These are phyloP conservation scores for Lycium ferocissimum DNA, from an alignment of 257 asterid genomes.

Conservation along the genomic window DNA sequence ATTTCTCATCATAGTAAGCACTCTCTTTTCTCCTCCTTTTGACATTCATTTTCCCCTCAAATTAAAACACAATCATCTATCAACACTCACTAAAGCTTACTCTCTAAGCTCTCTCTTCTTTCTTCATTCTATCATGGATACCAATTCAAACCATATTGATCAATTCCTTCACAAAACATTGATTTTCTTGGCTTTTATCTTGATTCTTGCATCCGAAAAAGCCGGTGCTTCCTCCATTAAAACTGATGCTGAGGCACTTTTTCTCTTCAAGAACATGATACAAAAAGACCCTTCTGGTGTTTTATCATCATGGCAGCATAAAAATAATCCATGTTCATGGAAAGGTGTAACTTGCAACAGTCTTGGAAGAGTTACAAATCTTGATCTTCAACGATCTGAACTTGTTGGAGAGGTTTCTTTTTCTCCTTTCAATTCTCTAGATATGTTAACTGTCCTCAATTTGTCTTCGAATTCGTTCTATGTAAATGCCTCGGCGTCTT, in stretches of 20 bases:
- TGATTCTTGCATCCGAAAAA: slow-evolving; percentile 35
- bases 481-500: slow-evolving; percentile 58
- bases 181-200: slow-evolving; percentile 30
- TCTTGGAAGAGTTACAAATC: slow-evolving; percentile 57
- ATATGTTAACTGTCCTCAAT: slow-evolving; percentile 65
- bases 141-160: slow-evolving; percentile 34
- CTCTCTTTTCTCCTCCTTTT: slow-evolving; percentile 45
- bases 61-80: slow-evolving; percentile 10
- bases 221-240: slow-evolving; percentile 40
- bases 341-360: slow-evolving; percentile 66
- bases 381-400: slow-evolving; percentile 76
- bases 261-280: slow-evolving; percentile 81
- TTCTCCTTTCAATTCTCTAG: slow-evolving; percentile 57
- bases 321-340: slow-evolving; percentile 70
- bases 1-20: slow-evolving; percentile 63
- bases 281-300: slow-evolving; percentile 61
- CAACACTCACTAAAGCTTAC: slow-evolving; percentile 33
- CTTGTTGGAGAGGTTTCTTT: slow-evolving; percentile 69
- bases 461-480: slow-evolving; percentile 67
- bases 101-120: slow-evolving; percentile 27
- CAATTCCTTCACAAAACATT: slow-evolving; percentile 32
- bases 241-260: slow-evolving; percentile 75
- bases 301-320: slow-evolving; percentile 66
- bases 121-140: slow-evolving; percentile 43
- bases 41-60: slow-evolving; percentile 28